A percentile compares a stretch with the other conserved stretches of the same genome.
These are phyloP conservation scores for Dendrobium officinale DNA, from an alignment of 106 monocot genomes.

Conservation along the genomic window DNA sequence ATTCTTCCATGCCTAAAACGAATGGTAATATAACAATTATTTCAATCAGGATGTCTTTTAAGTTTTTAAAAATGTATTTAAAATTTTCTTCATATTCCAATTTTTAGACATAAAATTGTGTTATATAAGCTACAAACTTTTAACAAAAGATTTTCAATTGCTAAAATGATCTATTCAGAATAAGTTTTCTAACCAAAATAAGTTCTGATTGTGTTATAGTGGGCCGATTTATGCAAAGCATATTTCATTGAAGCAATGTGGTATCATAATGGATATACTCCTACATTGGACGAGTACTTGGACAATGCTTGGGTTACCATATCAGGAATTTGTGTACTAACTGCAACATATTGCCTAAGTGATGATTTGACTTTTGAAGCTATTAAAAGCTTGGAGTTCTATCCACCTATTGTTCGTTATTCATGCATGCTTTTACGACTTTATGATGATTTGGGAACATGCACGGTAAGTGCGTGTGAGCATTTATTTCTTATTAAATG, in stretches of 20 bases:
- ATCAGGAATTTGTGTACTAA: background rate
- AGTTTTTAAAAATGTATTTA: background rate
- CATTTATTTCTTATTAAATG: background rate
- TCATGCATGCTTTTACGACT: constrained; percentile 14
- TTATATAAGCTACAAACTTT: too few relatives aligned
- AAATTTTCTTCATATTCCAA: background rate
- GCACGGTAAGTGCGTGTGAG: background rate
- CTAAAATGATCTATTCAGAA: background rate
- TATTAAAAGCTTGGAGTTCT: background rate
- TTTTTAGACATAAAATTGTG: background rate
- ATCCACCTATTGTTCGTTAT: background rate
- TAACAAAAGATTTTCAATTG: too few relatives aligned
- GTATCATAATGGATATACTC: constrained; percentile 13
- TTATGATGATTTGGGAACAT: constrained; percentile 25
- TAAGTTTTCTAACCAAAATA: background rate
- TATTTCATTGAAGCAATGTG: constrained; percentile 21
- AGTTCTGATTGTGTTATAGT: constrained; percentile 2
- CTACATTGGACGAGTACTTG: constrained; percentile 25
- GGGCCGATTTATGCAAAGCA: constrained; percentile 18
- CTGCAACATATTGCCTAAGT: background rate
- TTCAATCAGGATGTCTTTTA: background rate
- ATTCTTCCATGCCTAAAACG: constrained; percentile 2
- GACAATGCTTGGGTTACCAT: constrained; percentile 20
- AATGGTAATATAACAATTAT: background rate
- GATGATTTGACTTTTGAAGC: constrained; percentile 5